Evolutionary conservation across 2,329 filamentous ascomycete species (phyloP).

Genomic region (Colletotrichum sp.): DNA sequence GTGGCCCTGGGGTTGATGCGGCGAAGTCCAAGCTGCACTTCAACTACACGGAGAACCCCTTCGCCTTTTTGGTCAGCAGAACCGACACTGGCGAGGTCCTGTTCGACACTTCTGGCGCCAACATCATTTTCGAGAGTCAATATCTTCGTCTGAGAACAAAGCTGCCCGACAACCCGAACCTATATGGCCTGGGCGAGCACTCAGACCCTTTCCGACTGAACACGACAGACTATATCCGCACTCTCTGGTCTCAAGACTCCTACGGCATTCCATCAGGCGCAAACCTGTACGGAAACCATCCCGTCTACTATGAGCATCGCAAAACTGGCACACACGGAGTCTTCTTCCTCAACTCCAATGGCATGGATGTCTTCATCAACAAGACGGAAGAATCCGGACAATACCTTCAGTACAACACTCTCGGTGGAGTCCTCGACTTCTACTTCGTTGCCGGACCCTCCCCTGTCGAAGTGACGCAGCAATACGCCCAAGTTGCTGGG

Average conservation of each 20-base stretch:
- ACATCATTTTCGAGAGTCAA: constrained; percentile 78
- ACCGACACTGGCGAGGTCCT: constrained; percentile 51
- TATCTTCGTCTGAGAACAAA: constrained; percentile 76
- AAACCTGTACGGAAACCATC: constrained; percentile 77
- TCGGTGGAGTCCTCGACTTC: constrained; percentile 78
- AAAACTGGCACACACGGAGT: constrained; percentile 65
- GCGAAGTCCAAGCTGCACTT: constrained; percentile 51
- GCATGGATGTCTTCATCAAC: constrained; percentile 79
- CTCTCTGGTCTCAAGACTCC: constrained; percentile 72
- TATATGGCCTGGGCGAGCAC: constrained; percentile 84
- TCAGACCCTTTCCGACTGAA: constrained; percentile 73
- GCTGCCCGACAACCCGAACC: constrained; percentile 69
- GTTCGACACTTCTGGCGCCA: constrained; percentile 72
- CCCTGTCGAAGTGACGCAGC: constrained; percentile 61
- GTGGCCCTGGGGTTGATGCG: constrained; percentile 31
- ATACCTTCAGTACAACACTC: constrained; percentile 79
- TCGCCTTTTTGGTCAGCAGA: constrained; percentile 67
- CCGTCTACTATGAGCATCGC: constrained; percentile 77
- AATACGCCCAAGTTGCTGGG: constrained; percentile 63
- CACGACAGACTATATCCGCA: constrained; percentile 72
- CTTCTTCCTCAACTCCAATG: constrained; percentile 74
- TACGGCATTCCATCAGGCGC: constrained; percentile 63
- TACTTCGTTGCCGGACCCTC: constrained; percentile 68
- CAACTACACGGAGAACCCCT: constrained; percentile 53
- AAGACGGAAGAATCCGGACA: constrained; percentile 62